These are phyloP conservation scores for Candida sojae DNA, from an alignment of 1,139 yeast species.

Conservation along the genomic window DNA sequence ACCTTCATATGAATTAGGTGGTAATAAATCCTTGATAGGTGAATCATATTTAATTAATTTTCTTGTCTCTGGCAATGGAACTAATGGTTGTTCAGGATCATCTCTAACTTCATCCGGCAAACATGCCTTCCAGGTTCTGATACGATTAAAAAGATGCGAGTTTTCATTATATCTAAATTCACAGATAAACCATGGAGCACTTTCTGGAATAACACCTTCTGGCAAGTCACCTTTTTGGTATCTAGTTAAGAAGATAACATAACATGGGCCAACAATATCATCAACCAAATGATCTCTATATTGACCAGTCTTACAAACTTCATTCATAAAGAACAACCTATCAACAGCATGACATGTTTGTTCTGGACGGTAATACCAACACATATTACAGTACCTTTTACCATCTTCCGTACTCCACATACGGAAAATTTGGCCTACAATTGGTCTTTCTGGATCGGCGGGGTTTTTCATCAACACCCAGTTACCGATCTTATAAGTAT, in stretches of 20 bases:
- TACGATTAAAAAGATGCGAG: conserved; percentile 87
- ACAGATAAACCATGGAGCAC: conserved; percentile 88
- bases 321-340: conserved; percentile 85
- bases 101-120: conserved; percentile 95
- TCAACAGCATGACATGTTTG: conserved; percentile 95
- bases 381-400: conserved; percentile 84
- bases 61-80: conserved; percentile 54
- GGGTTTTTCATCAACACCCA: conserved; percentile 90
- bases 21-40: conserved; percentile 76
- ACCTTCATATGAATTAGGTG: conserved; percentile 67
- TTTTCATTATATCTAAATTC: conserved; percentile 92
- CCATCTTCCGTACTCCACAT: conserved; percentile 89
- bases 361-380: conserved; percentile 98
- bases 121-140: conserved; percentile 98
- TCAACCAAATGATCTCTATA: conserved; percentile 90
- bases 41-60: conserved; percentile 76
- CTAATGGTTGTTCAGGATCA: conserved; percentile 77
- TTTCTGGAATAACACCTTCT: conserved; percentile 57
- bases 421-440: conserved; percentile 90
- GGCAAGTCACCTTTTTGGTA: conserved; percentile 95
- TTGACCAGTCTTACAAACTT: conserved; percentile 95
- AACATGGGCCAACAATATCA: conserved; percentile 91
- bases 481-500: conserved; percentile 82
- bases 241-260: conserved; percentile 90
- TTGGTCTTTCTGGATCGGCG: conserved; percentile 86